Evolutionary conservation across 2,329 filamentous ascomycete species (phyloP), one percentile per base, ranked within the genome.

Genomic region (Sphaerulina musiva): DNA sequence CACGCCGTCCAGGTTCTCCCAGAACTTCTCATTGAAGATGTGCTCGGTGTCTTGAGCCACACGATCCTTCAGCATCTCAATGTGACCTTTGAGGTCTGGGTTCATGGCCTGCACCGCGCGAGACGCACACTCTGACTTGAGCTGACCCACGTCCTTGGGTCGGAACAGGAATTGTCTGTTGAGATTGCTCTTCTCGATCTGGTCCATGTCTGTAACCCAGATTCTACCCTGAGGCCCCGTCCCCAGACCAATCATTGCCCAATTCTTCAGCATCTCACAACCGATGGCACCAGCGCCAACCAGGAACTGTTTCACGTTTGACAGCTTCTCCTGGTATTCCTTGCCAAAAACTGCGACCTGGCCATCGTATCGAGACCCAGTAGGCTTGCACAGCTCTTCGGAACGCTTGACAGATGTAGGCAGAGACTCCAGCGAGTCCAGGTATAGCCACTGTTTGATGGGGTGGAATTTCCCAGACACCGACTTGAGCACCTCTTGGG

Each of bases 251-350:
- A 97, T 95, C 91, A 98, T 95, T 36, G 95, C 92, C 91, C 93
- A 98, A 73, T 97, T 97, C 82, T 98, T 98, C 63, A 98, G 77
- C 87, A 97, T 98, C 70, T 98, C 93, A 68, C 93, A 98, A 44
- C 93, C 93, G 70, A 98, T 98, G 59, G 95, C 93, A 65, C 93
- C 93, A 45, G 93, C 89, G 63, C 93, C 93, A 54, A 98, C 93
- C 52, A 98, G 79, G 77, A 98, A 98, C 66, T 97, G 84, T 67
- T 85, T 93, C 58, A 93, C 74, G 66, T 96, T 95, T 57, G 86
- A 82, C 62, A 98, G 81, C 78, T 95, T 96, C 48, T 95, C 86
- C 72, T 98, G 93, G 72, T 85, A 98, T 59, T 95, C 88, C 65
- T 82, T 86, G 58, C 93, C 93, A 62, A 98, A 95, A 1, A 98